Base-by-base conservation (phyloP, 805 yeast genomes). In the Metschnikowia anglica region DNA sequence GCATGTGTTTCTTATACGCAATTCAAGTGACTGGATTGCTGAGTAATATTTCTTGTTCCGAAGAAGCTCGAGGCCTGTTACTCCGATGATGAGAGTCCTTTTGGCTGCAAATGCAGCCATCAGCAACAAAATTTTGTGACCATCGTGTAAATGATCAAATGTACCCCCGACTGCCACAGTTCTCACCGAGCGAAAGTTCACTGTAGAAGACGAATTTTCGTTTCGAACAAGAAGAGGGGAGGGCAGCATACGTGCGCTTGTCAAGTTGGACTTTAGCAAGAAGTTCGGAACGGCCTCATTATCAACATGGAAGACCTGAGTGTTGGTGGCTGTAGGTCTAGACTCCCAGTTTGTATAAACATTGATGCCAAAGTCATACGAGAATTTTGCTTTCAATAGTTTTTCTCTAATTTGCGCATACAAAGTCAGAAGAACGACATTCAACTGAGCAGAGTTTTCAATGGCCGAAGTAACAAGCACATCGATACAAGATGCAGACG, bases 71-170 rank as follows among this genome's bases (percentile, higher is more conserved):
- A 80, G 77, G 9, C 89, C 95, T 0, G 98, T 88, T 3, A 93
- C 70, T 0, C 99, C 99, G 5, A 93, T 72, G 37, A 91, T 84
- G 11, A 93, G 66, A 17, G 62, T 65, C 2, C 61, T 52, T 2
- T 63, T 54, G 0, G 95, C 72, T 6, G 87, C 50, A 55, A 81
- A 88, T 0, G 81, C 79, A 0, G 95, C 73, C 46, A 86, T 70
- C 0, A 93, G 81, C 8, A 93, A 70, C 20, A 93, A 68, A 21
- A 93, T 83, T 61, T 86, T 88, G 64, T 93, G 99, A 0, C 98
- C 99, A 58, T 85, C 95, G 55, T 93, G 99, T 27, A 93, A 59
- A 64, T 93, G 98, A 59, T 93, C 99, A 66, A 93, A 93, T 0
- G 99, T 93, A 0, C 99, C 99, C 0, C 99, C 99, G 1, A 91